Evolutionary conservation across 768 basidiomycete species (phyloP), one percentile per base, ranked within the genome.

Genomic region (Boletus vinaceobasis): DNA sequence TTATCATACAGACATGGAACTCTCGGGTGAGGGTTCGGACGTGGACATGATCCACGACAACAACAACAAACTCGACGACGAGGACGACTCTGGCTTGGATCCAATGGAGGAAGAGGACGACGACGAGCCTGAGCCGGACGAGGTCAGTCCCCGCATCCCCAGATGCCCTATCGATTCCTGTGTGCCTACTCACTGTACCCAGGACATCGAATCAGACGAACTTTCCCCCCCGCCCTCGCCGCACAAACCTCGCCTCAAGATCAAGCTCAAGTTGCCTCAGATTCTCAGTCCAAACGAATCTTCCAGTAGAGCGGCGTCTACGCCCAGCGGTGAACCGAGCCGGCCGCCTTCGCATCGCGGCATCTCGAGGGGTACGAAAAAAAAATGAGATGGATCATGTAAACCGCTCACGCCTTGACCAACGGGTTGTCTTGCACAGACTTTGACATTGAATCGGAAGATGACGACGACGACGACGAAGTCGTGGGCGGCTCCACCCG

Each of bases 221-320:
- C 63, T 64, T 5, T 66, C 73, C 4, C 69, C 72, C 13, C 68
- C 73, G n/a, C 64, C 69, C 9, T 64, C 45, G 0, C 64, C 65
- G 2, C 65, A 68, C 31, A 70, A 75, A 61, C 77, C 79, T 4
- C 74, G 78, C 7, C 76, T 87, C 21, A 84, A 81, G 60, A 86
- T 86, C 63, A 86, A 79, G 65, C 74, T 86, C 43, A 86, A 82
- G 61, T 65, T 85, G 5, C 80, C 82, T 14, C 67, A 68, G 44
- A 60, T 62, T 10, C 70, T 74, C 21, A 73, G 58, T 56, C 66
- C 70, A 40, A 69, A 64, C 53, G 73, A 59, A 57, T 65, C 60
- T 37, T 70, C 64, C 15, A 70, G 68, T 50, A 64, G 71, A 23
- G 61, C 56, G 23, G 56, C 61, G 27, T 68, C 65, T 1, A 63